Conservation (phyloP, 2,329 filamentous ascomycete genomes). For the Hypomyces perniciosus region DNA sequence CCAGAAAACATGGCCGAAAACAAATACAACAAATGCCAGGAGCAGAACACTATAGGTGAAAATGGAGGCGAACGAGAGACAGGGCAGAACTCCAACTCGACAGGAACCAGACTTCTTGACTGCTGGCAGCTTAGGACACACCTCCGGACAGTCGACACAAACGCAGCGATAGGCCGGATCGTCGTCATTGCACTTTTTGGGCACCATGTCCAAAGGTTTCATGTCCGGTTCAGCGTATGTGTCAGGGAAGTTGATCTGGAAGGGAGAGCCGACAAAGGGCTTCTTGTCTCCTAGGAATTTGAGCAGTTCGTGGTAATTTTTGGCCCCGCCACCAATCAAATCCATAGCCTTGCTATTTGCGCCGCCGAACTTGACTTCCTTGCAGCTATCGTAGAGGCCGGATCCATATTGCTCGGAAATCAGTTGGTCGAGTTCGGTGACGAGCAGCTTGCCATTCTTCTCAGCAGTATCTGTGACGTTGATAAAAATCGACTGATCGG, state of each 20-base stretch:
- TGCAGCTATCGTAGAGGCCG: conserved; percentile 94
- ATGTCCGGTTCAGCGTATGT: conserved; percentile 62
- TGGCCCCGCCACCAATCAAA: conserved; percentile 90
- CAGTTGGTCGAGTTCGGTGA: conserved; percentile 85
- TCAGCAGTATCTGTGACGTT: conserved; percentile 75
- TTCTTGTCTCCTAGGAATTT: conserved; percentile 94
- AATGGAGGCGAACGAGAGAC: conserved; percentile 87
- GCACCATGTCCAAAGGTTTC: conserved; percentile 61
- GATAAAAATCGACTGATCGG: conserved; percentile 90
- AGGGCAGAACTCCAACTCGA: conserved; percentile 81
- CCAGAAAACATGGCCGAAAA: conserved; percentile 71
- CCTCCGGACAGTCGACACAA: conserved; percentile 83
- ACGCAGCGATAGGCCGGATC: conserved; percentile 84
- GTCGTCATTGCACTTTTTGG: conserved; percentile 85
- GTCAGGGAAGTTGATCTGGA: conserved; percentile 90
- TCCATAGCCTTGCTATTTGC: conserved; percentile 92
- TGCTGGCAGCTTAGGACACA: conserved; percentile 76
- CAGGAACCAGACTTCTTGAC: conserved; percentile 67
- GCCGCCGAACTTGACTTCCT: conserved; percentile 96
- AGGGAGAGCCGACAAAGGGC: conserved; percentile 75
- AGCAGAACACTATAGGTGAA: conserved; percentile 76
- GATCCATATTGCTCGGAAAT: conserved; percentile 77
- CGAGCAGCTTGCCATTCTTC: conserved; percentile 56
- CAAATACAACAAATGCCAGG: conserved; percentile 56
- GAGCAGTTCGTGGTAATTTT: conserved; percentile 79